Conservation (phyloP, 129 eudicot species). For the Apium graveolens region DNA sequence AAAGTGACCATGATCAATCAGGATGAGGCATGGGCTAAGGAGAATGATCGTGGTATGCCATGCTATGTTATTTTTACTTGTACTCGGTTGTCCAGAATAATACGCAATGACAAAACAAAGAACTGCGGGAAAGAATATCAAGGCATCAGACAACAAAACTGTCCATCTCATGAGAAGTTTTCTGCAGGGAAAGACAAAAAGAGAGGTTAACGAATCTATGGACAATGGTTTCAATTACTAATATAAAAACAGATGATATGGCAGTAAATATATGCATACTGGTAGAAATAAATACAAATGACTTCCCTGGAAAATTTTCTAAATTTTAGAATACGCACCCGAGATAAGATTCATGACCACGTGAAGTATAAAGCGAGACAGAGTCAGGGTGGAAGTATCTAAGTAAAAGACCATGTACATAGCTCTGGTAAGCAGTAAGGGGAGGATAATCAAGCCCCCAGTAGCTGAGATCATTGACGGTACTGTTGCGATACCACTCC, state of each 20-base stretch:
- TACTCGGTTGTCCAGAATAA: slow-evolving; percentile 22
- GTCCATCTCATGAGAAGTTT: slow-evolving; percentile 99
- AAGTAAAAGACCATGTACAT: slow-evolving; percentile 59
- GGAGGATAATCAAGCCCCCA: slow-evolving; percentile 99
- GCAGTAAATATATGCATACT: not conserved
- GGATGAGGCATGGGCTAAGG: slow-evolving; percentile 82
- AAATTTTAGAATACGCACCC: slow-evolving; percentile 42
- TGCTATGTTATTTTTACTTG: slow-evolving; percentile 38
- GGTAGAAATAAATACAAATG: not conserved
- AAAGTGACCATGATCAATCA: slow-evolving; percentile 97
- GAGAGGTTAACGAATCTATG: slow-evolving; percentile 18
- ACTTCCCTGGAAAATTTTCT: not conserved
- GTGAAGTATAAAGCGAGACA: slow-evolving; percentile 56
- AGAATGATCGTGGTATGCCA: slow-evolving; percentile 73
- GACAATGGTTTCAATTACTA: slow-evolving; percentile 12
- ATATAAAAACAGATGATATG: not conserved
- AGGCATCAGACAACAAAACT: slow-evolving; percentile 72
- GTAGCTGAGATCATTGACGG: slow-evolving; percentile 65
- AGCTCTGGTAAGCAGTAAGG: slow-evolving; percentile 91
- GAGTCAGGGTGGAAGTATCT: slow-evolving; percentile 57
- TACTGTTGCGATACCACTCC: slow-evolving; percentile 80
- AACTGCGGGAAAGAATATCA: slow-evolving; percentile 94
- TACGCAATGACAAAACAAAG: slow-evolving; percentile 52
- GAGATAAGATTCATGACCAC: slow-evolving; percentile 85
- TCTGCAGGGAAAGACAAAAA: slow-evolving; percentile 40